These are phyloP conservation scores for Leccinum olivaceopallidum DNA, from an alignment of 768 basidiomycete species.

Conservation along the genomic window DNA sequence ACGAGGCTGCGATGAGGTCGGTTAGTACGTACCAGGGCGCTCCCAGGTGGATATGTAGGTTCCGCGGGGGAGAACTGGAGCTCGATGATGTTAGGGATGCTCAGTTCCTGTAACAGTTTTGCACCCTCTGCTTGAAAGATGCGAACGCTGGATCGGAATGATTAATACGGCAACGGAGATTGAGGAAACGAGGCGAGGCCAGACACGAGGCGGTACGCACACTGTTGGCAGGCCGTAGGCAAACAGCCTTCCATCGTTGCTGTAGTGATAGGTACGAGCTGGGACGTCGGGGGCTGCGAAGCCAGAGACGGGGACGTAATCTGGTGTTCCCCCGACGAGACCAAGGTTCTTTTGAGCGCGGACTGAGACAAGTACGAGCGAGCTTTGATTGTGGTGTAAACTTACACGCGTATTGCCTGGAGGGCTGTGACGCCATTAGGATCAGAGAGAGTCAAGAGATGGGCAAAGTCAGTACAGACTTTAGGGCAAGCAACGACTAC, in stretches of 20 bases:
- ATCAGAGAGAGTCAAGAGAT: conserved; percentile 44
- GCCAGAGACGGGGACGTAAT: conserved; percentile 63
- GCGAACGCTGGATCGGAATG: conserved; percentile 52
- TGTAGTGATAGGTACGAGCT: conserved; percentile 71
- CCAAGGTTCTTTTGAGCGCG: conserved; percentile 94
- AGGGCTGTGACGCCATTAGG: conserved; percentile 64
- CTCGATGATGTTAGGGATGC: conserved; percentile 76
- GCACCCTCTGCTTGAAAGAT: conserved; percentile 74
- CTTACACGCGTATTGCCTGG: conserved; percentile 87
- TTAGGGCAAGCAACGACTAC: too few species aligned
- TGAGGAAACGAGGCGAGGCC: conserved; percentile 6
- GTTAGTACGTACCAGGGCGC: conserved; percentile 59
- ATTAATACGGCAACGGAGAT: conserved; percentile 16
- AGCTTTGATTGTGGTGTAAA: conserved; percentile 20
- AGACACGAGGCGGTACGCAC: conserved; percentile 47
- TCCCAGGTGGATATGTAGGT: conserved; percentile 92
- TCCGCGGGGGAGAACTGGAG: conserved; percentile 78
- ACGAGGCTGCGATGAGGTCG: conserved; percentile 23
- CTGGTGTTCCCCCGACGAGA: conserved; percentile 79
- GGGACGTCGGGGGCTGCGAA: conserved; percentile 69
- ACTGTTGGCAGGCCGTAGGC: conserved; percentile 77
- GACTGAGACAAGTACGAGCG: conserved; percentile 39
- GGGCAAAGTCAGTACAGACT: conserved; percentile 19
- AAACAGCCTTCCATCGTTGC: conserved; percentile 82
- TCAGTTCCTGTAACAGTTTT: conserved; percentile 72